Conservation (phyloP, 768 basidiomycete genomes). For the Boletus tomentosulus region DNA sequence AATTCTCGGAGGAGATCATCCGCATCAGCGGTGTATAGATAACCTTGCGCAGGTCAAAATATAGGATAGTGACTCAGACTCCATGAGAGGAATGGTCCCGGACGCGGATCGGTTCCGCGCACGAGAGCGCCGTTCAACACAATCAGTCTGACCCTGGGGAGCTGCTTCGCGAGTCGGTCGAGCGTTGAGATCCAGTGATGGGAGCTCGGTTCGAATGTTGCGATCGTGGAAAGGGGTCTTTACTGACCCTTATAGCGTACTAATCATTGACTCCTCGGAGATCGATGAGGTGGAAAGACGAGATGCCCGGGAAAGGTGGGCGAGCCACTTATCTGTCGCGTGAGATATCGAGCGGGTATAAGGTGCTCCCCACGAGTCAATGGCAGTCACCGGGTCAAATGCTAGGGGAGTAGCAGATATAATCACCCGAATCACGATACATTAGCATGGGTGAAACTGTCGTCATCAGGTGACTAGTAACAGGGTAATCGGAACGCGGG, state of each 20-base stretch:
- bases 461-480: not conserved
- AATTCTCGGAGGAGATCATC: not conserved
- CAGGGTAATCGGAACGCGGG: not conserved
- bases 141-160: conserved; percentile 15
- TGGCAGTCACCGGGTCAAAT: conserved; percentile 15
- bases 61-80: not conserved
- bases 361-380: conserved; percentile 11
- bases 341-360: conserved; percentile 22
- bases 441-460: conserved; percentile 2
- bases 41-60: not conserved
- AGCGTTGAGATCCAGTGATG: conserved; percentile 6
- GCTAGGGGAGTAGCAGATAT: conserved; percentile 2
- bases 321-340: conserved; percentile 15
- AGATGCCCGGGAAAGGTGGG: conserved; percentile 11
- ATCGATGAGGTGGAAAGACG: conserved; percentile 10
- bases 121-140: conserved; percentile 6
- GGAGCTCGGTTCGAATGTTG: conserved; percentile 4
- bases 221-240: conserved; percentile 8
- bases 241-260: conserved; percentile 6
- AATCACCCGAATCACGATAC: conserved; percentile 5
- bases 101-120: conserved; percentile 1
- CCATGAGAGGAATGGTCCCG: conserved; percentile 1
- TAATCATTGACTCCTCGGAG: conserved; percentile 25
- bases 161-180: conserved; percentile 4
- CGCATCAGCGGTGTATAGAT: conserved; percentile 1